Conservation (phyloP, 140 eudicot genomes). For the Oenanthe javanica region DNA sequence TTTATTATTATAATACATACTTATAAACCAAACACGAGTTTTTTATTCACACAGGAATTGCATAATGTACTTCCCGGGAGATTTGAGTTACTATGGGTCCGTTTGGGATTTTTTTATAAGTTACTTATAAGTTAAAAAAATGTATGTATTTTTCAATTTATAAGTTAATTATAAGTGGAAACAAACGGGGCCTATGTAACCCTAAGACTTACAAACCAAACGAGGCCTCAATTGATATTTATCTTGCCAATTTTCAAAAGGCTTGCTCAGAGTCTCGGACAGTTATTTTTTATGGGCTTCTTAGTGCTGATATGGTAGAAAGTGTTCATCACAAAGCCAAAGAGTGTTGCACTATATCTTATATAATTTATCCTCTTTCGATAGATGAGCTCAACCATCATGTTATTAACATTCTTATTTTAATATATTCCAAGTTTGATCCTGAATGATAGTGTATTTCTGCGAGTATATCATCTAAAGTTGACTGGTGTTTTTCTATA, state of each 20-base stretch:
- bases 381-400: conserved; percentile 63
- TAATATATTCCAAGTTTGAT: neutral
- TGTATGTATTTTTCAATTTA: too few relatives aligned
- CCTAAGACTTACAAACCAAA: too few relatives aligned
- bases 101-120: too few relatives aligned
- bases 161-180: too few relatives aligned
- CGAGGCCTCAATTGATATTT: neutral
- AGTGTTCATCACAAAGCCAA: conserved; percentile 59
- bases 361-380: conserved; percentile 87
- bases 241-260: conserved; percentile 31
- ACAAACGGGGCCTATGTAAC: too few relatives aligned
- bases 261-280: conserved; percentile 62
- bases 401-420: conserved; percentile 31
- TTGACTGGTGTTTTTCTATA: neutral
- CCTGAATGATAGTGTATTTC: neutral
- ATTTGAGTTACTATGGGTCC: too few relatives aligned
- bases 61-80: too few relatives aligned
- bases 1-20: too few relatives aligned
- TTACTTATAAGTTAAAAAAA: too few relatives aligned
- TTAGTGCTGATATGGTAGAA: conserved; percentile 58
- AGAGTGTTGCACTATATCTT: conserved; percentile 67
- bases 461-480: neutral
- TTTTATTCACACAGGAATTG: too few relatives aligned
- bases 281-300: conserved; percentile 70
- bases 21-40: too few relatives aligned